Conservation (phyloP, 2,329 filamentous ascomycete species). For the Knufia fluminis region DNA sequence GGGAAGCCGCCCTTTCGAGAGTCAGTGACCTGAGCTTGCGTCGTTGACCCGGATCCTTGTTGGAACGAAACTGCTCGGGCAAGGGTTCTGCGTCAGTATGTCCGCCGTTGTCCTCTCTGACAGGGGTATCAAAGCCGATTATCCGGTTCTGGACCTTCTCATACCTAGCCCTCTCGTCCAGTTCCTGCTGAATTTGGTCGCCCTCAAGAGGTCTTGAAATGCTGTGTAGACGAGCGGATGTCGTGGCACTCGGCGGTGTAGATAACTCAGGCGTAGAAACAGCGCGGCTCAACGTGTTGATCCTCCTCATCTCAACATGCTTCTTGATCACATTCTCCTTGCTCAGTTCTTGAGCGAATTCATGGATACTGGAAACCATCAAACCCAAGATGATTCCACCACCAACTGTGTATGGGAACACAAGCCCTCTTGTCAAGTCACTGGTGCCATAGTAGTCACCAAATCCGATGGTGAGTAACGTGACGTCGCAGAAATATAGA, state of each 20-base stretch:
- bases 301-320: slow-evolving; percentile 48
- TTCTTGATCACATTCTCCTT: slow-evolving; percentile 53
- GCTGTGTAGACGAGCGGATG: background rate
- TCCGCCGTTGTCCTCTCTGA: slow-evolving; percentile 3
- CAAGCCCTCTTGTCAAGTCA: slow-evolving; percentile 55
- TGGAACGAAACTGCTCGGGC: background rate
- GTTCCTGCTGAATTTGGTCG: slow-evolving; percentile 14
- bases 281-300: slow-evolving; percentile 45
- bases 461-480: slow-evolving; percentile 52
- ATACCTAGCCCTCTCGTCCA: slow-evolving; percentile 13
- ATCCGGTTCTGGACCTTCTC: slow-evolving; percentile 23
- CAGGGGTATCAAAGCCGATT: slow-evolving; percentile 27
- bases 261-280: too few relatives aligned
- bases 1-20: background rate
- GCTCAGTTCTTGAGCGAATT: slow-evolving; percentile 51
- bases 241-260: too few relatives aligned
- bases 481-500: slow-evolving; percentile 70
- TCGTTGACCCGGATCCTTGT: background rate
- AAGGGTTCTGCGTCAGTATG: background rate
- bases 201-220: slow-evolving; percentile 23
- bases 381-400: slow-evolving; percentile 79
- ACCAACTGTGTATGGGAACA: slow-evolving; percentile 75
- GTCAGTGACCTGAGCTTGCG: background rate
- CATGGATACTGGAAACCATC: slow-evolving; percentile 70
- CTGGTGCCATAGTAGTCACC: slow-evolving; percentile 52